phyloP scores from a whole-genome alignment of 1,284 basidiomycete genomes.

The Cutaneotrichosporon mucoides region DNA sequence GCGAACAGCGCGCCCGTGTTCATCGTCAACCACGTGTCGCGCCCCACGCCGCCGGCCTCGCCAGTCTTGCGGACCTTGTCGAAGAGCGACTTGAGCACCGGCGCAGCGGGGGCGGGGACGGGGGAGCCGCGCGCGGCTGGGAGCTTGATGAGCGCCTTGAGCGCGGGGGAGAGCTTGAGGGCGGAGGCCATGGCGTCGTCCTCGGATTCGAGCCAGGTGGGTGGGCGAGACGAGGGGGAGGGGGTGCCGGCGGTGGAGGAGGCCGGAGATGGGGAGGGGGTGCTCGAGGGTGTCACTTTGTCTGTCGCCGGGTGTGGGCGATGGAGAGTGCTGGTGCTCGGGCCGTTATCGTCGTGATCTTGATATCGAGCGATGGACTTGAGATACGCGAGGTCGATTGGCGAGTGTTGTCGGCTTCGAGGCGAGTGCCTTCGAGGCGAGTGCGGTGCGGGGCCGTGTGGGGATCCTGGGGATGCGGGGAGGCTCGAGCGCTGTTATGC shows the following conservation, averaged over 20 bases:
- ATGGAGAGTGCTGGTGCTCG: too few relatives aligned
- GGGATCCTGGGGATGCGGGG: too few relatives aligned
- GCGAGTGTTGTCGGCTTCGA: too few relatives aligned
- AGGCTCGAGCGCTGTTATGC: too few relatives aligned
- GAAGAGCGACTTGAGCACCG: conserved; percentile 24
- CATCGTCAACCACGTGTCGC: conserved; percentile 40
- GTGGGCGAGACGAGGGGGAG: neutral
- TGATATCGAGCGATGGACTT: too few relatives aligned
- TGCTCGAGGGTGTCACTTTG: neutral
- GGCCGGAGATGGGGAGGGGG: neutral
- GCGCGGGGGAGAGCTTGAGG: conserved; percentile 37
- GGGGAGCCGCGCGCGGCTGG: conserved; percentile 31
- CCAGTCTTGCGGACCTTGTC: conserved; percentile 28
- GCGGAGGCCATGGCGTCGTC: conserved; percentile 10
- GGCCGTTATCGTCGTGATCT: too few relatives aligned
- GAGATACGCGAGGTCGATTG: too few relatives aligned
- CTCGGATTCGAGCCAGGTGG: neutral
- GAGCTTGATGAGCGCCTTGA: conserved; percentile 41
- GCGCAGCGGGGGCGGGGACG: conserved; percentile 29
- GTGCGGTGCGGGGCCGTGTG: too few relatives aligned
- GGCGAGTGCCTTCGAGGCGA: too few relatives aligned
- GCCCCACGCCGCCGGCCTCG: conserved; percentile 15
- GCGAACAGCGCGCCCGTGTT: conserved; percentile 40
- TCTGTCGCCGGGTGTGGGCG: neutral
- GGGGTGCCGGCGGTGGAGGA: neutral